Evolutionary conservation across 2,329 filamentous ascomycete species (phyloP).

Genomic region (Sclerotinia trifoliorum): DNA sequence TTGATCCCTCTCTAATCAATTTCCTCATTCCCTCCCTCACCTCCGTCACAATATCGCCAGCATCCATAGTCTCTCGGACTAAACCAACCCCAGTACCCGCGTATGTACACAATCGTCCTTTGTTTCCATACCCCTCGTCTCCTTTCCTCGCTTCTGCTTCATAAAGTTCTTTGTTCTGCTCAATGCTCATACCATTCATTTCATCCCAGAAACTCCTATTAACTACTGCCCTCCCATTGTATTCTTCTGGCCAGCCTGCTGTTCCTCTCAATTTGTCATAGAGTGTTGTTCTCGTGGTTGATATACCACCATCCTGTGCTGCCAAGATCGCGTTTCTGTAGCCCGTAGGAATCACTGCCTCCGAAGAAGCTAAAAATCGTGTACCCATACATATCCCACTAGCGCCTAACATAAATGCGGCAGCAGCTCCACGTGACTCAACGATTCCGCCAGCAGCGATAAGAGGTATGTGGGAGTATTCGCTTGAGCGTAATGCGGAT

Average conservation of each 20-base stretch:
- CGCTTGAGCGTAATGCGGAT: conserved; percentile 34
- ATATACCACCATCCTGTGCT: conserved; percentile 50
- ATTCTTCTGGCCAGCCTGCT: conserved; percentile 55
- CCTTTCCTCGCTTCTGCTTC: conserved; percentile 47
- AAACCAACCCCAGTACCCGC: conserved; percentile 61
- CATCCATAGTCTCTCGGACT: conserved; percentile 50
- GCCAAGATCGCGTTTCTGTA: conserved; percentile 49
- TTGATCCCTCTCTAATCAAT: conserved; percentile 12
- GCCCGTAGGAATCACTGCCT: conserved; percentile 48
- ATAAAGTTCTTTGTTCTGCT: conserved; percentile 46
- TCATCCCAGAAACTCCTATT: conserved; percentile 53
- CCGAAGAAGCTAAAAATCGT: conserved; percentile 47
- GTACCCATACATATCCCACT: conserved; percentile 51
- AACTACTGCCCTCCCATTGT: conserved; percentile 57
- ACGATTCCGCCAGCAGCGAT: conserved; percentile 43
- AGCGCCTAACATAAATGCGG: conserved; percentile 41
- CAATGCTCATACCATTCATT: conserved; percentile 41
- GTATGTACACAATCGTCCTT: conserved; percentile 59
- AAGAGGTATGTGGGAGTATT: conserved; percentile 34
- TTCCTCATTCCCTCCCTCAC: conserved; percentile 16
- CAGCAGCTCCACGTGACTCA: conserved; percentile 42
- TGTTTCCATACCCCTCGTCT: conserved; percentile 51
- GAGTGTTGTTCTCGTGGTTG: conserved; percentile 50
- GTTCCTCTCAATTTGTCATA: conserved; percentile 56
- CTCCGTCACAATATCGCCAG: conserved; percentile 49